Percentiles rank a stretch among this genome's conserved stretches.
Conservation (phyloP, 768 basidiomycete species). For the Strobilomyces dryophilus region DNA sequence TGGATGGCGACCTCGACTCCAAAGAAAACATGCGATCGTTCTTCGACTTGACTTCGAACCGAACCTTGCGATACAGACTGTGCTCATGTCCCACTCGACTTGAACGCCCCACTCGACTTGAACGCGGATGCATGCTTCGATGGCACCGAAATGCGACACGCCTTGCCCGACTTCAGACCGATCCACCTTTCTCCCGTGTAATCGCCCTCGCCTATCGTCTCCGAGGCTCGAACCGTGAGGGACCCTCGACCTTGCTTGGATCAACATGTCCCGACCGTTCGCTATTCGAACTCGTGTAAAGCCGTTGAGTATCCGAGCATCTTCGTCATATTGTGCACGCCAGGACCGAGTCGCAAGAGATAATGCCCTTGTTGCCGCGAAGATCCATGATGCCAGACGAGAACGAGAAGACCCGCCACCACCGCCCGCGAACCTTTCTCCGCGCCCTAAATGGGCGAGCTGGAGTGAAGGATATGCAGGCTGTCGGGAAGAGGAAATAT, state of each 20-base stretch:
- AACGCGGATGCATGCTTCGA: neutral
- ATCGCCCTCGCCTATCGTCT: neutral
- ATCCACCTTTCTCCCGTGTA: neutral
- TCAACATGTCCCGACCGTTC: neutral
- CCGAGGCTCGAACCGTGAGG: neutral
- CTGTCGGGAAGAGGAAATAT: no score
- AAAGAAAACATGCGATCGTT: neutral
- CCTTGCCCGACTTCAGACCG: neutral
- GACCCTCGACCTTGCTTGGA: neutral
- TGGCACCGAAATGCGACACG: neutral
- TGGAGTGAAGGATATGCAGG: slow-evolving; percentile 12
- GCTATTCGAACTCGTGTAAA: neutral
- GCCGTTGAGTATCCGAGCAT: neutral
- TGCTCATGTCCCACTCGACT: no score
- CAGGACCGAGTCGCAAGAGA: neutral
- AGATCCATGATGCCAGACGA: neutral
- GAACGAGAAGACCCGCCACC: neutral
- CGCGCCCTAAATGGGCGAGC: slow-evolving; percentile 14
- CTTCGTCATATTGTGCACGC: neutral
- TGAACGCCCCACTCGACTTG: no score
- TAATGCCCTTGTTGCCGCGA: neutral
- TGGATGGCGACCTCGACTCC: neutral
- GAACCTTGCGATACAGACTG: neutral
- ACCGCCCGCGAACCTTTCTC: no score
- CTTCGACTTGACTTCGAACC: neutral